phyloP scores from a whole-genome alignment of 1,284 basidiomycete species.

The Austroboletus rostrupii region DNA sequence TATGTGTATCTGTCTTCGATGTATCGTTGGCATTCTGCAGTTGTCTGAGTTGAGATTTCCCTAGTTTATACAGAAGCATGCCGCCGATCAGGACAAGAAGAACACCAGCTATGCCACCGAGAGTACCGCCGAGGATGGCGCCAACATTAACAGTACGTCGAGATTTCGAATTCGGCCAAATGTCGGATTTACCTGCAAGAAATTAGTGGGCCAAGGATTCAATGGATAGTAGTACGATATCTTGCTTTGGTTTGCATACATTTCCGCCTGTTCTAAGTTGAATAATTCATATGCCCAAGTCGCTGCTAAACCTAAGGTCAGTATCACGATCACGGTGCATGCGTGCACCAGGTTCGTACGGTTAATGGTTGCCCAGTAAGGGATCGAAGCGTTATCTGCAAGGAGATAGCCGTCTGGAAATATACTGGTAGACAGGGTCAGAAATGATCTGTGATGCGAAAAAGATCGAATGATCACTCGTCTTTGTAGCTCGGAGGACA shows the following conservation, averaged over 20 bases:
- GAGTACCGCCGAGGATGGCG: conserved; percentile 21
- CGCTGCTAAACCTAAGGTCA: conserved; percentile 11
- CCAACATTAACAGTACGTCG: conserved; percentile 8
- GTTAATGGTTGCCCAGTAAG: conserved; percentile 24
- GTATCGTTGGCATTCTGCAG: no score
- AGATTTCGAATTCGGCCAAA: conserved; percentile 6
- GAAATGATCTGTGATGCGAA: neutral
- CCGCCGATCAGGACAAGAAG: conserved; percentile 17
- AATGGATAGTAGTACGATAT: neutral
- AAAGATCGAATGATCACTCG: conserved; percentile 8
- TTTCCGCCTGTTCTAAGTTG: conserved; percentile 11
- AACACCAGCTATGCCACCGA: conserved; percentile 17
- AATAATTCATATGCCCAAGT: conserved; percentile 20
- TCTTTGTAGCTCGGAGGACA: conserved; percentile 18
- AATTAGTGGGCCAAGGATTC: neutral
- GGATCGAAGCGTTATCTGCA: conserved; percentile 17
- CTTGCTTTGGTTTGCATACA: conserved; percentile 6
- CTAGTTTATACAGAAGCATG: conserved; percentile 17
- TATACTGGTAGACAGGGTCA: conserved; percentile 9
- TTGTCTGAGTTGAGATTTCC: neutral
- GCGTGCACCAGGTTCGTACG: conserved; percentile 15
- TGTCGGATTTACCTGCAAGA: conserved; percentile 11
- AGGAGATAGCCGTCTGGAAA: conserved; percentile 24
- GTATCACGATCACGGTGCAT: neutral
- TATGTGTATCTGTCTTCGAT: no score